Conservation (phyloP, 495 filamentous ascomycete species). For the Hypoxylon fuscum region DNA sequence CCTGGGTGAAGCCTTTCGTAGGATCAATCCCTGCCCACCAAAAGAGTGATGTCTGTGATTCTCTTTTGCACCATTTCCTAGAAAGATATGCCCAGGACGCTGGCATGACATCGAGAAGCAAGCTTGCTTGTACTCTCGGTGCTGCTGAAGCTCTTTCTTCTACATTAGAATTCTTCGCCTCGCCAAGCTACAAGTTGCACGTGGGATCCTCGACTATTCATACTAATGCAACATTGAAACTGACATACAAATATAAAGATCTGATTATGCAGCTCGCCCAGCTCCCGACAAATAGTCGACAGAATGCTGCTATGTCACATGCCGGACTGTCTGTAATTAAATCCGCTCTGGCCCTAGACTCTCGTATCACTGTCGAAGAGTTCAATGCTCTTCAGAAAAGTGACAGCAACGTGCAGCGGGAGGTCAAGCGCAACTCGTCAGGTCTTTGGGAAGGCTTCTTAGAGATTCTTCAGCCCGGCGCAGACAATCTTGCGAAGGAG, state of each 20-base stretch:
- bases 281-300: constrained; percentile 45
- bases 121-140: constrained; percentile 55
- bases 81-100: constrained; percentile 66
- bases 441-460: constrained; percentile 81
- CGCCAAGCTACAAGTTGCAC: constrained; percentile 50
- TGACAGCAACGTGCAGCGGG: constrained; percentile 69
- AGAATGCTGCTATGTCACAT: constrained; percentile 52
- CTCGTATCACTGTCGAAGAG: constrained; percentile 75
- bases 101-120: constrained; percentile 46
- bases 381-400: constrained; percentile 68
- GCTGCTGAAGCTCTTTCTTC: constrained; percentile 56
- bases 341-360: constrained; percentile 77
- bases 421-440: constrained; percentile 69
- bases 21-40: constrained; percentile 76
- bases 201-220: constrained; percentile 59
- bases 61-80: constrained; percentile 74
- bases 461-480: constrained; percentile 69
- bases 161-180: constrained; percentile 56
- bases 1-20: constrained; percentile 80
- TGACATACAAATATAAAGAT: constrained; percentile 57
- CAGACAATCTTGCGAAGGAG: constrained; percentile 70
- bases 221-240: constrained; percentile 60
- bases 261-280: constrained; percentile 55
- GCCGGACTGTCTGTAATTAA: constrained; percentile 70
- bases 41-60: constrained; percentile 75